Conservation (phyloP, 371 early-diverging fungal species). For the Mucor racemosus region DNA sequence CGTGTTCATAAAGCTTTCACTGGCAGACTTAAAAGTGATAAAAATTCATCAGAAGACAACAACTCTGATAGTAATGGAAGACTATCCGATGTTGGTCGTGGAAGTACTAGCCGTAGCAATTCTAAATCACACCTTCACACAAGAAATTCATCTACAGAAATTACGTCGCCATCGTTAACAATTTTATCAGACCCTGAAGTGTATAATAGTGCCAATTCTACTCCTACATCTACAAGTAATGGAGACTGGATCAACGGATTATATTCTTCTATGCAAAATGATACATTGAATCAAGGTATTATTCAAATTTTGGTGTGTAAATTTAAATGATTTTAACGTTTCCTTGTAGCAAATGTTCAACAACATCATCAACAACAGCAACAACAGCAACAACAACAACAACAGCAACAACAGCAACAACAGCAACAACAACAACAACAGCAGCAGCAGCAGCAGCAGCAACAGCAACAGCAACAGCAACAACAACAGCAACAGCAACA, state of each 20-base stretch:
- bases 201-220: slow-evolving; percentile 27
- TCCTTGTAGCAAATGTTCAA: background rate
- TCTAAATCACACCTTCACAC: background rate
- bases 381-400: background rate
- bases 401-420: background rate
- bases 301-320: background rate
- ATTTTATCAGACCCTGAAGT: slow-evolving; percentile 25
- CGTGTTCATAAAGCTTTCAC: background rate
- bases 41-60: background rate
- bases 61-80: background rate
- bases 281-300: slow-evolving; percentile 21
- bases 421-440: slow-evolving; percentile 2
- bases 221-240: slow-evolving; percentile 29
- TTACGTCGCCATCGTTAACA: slow-evolving; percentile 4
- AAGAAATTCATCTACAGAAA: slow-evolving; percentile 7
- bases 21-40: background rate
- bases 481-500: background rate
- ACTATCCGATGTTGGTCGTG: slow-evolving; percentile 32
- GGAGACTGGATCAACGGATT: slow-evolving; percentile 53
- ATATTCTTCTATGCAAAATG: slow-evolving; percentile 31
- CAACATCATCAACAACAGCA: background rate
- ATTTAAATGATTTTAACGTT: background rate
- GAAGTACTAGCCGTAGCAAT: background rate
- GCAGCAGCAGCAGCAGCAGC: too few relatives aligned
- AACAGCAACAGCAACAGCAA: too few relatives aligned